phyloP scores from a whole-genome alignment of 2,329 filamentous ascomycete genomes.

The Paramyrothecium roridum region DNA sequence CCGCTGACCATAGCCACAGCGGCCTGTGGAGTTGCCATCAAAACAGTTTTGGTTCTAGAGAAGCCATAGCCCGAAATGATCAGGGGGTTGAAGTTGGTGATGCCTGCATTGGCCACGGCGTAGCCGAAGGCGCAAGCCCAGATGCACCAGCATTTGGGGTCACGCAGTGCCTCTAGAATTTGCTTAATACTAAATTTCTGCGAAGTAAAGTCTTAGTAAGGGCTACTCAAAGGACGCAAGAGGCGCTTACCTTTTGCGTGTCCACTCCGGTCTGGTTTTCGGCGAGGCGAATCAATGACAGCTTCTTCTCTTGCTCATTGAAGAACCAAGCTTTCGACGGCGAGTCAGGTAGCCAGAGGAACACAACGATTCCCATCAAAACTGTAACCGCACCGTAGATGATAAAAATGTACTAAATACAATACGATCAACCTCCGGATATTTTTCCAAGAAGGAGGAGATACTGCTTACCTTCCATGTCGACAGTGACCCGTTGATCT shows the following conservation, averaged over 20 bases:
- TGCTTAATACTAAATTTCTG: conserved; percentile 14
- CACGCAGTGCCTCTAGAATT: conserved; percentile 13
- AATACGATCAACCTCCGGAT: too few species aligned
- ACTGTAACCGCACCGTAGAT: conserved; percentile 18
- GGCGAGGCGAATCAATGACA: conserved; percentile 9
- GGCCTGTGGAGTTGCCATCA: conserved; percentile 28
- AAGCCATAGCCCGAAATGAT: conserved; percentile 56
- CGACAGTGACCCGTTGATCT: conserved; percentile 18
- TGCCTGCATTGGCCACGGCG: conserved; percentile 65
- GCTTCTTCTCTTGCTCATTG: conserved; percentile 12
- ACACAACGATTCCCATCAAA: conserved; percentile 6
- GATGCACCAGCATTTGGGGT: conserved; percentile 19
- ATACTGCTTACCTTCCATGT: conserved; percentile 13
- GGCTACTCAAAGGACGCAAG: background rate
- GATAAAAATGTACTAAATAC: conserved; percentile 19
- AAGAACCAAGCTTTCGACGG: conserved; percentile 17
- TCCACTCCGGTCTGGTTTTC: conserved; percentile 8
- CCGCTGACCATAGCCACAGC: conserved; percentile 25
- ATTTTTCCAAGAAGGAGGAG: too few species aligned
- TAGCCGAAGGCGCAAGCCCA: conserved; percentile 46
- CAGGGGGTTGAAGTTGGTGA: conserved; percentile 59
- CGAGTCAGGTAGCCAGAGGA: conserved; percentile 13
- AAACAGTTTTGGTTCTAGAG: conserved; percentile 18
- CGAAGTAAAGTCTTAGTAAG: background rate
- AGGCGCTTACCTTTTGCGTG: conserved; percentile 2